phyloP scores from a whole-genome alignment of 2,329 filamentous ascomycete genomes.

The Fusarium equiseti region DNA sequence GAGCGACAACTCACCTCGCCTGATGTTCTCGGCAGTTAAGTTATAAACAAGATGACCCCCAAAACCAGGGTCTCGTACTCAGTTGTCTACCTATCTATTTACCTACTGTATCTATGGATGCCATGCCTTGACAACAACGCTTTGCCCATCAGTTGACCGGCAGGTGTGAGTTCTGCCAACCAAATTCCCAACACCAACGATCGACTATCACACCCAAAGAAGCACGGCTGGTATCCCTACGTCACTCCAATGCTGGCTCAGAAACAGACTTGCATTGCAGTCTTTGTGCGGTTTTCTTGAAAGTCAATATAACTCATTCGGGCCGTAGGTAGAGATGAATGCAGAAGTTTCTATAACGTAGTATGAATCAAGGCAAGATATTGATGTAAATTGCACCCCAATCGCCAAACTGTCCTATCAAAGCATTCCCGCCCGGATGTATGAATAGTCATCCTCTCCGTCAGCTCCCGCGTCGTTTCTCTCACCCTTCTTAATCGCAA shows the following conservation, averaged over 20 bases:
- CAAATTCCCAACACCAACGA: neutral
- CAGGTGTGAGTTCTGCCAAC: neutral
- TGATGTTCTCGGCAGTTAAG: neutral
- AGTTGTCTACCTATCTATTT: neutral
- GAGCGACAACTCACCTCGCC: conserved; percentile 23
- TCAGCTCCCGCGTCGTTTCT: conserved; percentile 31
- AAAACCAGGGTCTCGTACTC: neutral
- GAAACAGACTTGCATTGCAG: neutral
- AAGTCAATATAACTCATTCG: neutral
- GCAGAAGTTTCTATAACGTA: conserved; percentile 35
- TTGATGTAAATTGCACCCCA: conserved; percentile 62
- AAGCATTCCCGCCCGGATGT: conserved; percentile 56
- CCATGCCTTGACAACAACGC: neutral
- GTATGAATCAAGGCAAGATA: conserved; percentile 46
- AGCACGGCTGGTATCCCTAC: neutral
- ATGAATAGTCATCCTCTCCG: conserved; percentile 50
- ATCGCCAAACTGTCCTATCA: conserved; percentile 65
- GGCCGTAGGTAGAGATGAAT: conserved; percentile 15
- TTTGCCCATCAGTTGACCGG: neutral
- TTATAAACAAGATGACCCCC: neutral
- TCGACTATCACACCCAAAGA: neutral
- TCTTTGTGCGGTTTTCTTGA: neutral
- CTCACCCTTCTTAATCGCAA: conserved; percentile 16
- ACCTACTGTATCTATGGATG: neutral
- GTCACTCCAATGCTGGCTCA: neutral